Percentiles rank a stretch among this genome's conserved stretches.
Conservation (phyloP, 176 grass and related monocot species). For the Otatea glauca region DNA sequence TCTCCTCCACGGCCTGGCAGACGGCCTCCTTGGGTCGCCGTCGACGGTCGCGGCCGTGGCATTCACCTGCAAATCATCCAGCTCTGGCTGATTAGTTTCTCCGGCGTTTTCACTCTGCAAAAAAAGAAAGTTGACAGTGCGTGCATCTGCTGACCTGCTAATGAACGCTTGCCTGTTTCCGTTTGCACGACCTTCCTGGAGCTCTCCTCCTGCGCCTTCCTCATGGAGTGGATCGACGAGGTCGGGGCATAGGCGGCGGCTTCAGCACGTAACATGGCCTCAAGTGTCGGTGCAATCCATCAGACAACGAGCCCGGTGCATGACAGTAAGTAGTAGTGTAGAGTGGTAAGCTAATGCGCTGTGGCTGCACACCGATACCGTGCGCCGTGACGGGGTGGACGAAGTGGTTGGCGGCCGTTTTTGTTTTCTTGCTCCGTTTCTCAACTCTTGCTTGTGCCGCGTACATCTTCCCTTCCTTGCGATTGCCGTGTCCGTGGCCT, state of each 20-base stretch:
- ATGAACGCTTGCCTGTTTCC: conserved; percentile 26
- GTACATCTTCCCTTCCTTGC: background rate
- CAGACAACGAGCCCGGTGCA: background rate
- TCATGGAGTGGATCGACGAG: conserved; percentile 50
- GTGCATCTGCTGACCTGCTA: no score
- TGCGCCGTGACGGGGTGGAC: conserved; percentile 68
- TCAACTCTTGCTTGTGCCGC: background rate
- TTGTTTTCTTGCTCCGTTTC: conserved; percentile 4
- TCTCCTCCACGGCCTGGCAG: conserved; percentile 60
- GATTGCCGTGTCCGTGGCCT: background rate
- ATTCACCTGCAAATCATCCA: conserved; percentile 30
- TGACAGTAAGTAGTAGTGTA: background rate
- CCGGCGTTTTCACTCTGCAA: no score
- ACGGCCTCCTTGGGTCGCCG: conserved; percentile 82
- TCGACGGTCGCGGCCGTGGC: conserved; percentile 59
- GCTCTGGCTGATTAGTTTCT: background rate
- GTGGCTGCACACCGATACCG: conserved; percentile 32
- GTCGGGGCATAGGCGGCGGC: conserved; percentile 51
- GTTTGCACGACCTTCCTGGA: conserved; percentile 54
- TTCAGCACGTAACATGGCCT: background rate
- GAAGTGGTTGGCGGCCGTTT: conserved; percentile 44
- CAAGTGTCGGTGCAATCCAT: background rate
- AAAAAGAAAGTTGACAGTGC: no score
- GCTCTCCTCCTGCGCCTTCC: conserved; percentile 63
- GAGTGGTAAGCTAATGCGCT: no score